Evolutionary conservation across 257 asterid genomes (phyloP).

Genomic region (Anisodus tanguticus): DNA sequence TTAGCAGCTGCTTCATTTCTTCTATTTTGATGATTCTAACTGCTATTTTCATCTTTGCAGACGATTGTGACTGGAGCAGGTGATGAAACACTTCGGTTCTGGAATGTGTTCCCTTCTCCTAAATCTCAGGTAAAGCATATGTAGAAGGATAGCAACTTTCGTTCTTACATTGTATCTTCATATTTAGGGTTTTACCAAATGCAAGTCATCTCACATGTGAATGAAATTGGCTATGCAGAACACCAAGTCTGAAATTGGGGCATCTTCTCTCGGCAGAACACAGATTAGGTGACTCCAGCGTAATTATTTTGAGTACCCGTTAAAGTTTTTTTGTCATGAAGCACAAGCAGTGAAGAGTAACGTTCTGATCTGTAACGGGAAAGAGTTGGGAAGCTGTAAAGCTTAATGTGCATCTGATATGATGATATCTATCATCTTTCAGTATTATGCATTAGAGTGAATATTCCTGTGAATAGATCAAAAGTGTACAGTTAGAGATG

Average conservation of each 20-base stretch:
- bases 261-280: conserved; percentile 88
- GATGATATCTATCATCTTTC: background rate
- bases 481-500: conserved; percentile 54
- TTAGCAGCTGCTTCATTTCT: background rate
- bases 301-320: background rate
- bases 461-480: background rate
- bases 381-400: background rate
- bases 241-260: conserved; percentile 85
- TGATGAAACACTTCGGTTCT: conserved; percentile 93
- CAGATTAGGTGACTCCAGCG: conserved; percentile 61
- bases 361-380: background rate
- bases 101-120: conserved; percentile 95
- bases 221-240: conserved; percentile 51
- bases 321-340: background rate
- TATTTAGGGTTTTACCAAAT: background rate
- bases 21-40: background rate
- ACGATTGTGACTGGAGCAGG: conserved; percentile 98
- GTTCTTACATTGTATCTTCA: background rate
- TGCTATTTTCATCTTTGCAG: conserved; percentile 45
- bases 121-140: conserved; percentile 74
- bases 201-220: conserved; percentile 19
- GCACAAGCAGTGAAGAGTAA: conserved; percentile 19
- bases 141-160: background rate
- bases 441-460: background rate
- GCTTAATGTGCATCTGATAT: background rate